A percentile compares a stretch with the other conserved stretches of the same genome.
Evolutionary conservation across 495 filamentous ascomycete genomes (phyloP).

Genomic region (Trichoderma parareesei): DNA sequence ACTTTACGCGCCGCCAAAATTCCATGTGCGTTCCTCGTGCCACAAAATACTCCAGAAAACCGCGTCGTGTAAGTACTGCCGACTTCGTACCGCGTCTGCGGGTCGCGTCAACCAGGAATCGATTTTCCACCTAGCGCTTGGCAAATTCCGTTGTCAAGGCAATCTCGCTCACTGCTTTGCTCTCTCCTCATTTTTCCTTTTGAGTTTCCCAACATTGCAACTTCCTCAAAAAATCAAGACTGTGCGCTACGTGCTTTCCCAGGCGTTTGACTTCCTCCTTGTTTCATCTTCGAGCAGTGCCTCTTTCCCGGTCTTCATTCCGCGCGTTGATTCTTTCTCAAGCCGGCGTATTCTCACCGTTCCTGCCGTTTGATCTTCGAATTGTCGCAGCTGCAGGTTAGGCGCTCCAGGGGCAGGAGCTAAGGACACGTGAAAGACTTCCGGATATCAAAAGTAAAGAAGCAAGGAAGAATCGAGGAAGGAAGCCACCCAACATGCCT

Average conservation of each 20-base stretch:
- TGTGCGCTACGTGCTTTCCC: no score
- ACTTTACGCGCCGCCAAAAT: background rate
- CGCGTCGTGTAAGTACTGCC: background rate
- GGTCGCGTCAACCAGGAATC: background rate
- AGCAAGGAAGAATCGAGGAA: background rate
- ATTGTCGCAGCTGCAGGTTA: background rate
- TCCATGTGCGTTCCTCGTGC: background rate
- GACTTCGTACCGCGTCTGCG: background rate
- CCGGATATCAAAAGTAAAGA: background rate
- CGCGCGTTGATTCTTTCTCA: background rate
- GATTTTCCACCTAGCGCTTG: background rate
- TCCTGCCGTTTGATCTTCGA: background rate
- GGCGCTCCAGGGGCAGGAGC: background rate
- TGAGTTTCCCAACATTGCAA: background rate
- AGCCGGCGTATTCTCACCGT: background rate
- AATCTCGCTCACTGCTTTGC: background rate
- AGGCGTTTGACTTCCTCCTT: no score
- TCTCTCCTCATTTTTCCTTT: background rate
- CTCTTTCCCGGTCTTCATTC: background rate
- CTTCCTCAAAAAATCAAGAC: background rate
- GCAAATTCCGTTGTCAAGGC: constrained; percentile 7
- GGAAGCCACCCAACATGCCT: background rate
- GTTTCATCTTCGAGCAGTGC: background rate
- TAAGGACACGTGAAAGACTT: background rate
- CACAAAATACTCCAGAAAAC: background rate